Conservation (phyloP, 352 stramenopile species). For the Albugo laibachii region DNA sequence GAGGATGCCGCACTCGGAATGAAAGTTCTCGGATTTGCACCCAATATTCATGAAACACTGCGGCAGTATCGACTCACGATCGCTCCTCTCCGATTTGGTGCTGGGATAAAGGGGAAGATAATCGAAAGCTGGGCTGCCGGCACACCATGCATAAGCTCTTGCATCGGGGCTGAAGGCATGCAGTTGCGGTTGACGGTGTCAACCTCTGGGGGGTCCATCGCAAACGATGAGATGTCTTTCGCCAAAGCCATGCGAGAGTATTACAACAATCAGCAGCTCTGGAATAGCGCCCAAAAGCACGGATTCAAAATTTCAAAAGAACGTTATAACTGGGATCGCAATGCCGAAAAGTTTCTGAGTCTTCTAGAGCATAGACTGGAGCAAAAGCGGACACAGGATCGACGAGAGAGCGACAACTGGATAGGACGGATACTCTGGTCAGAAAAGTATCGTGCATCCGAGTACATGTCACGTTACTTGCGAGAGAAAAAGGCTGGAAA, state of each 20-base stretch:
- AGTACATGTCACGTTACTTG: constrained; percentile 76
- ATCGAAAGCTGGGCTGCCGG: constrained; percentile 82
- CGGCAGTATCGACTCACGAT: constrained; percentile 54
- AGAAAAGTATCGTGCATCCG: constrained; percentile 55
- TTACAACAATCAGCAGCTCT: constrained; percentile 21
- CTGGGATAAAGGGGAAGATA: constrained; percentile 91
- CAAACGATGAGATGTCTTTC: constrained; percentile 21
- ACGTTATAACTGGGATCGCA: constrained; percentile 26
- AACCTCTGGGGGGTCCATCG: constrained; percentile 29
- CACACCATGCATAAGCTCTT: constrained; percentile 79
- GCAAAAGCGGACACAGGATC: constrained; percentile 10
- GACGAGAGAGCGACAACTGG: constrained; percentile 22
- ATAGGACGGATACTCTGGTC: constrained; percentile 68
- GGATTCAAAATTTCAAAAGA: constrained; percentile 13
- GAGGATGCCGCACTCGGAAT: constrained; percentile 27
- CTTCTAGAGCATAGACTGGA: constrained; percentile 20
- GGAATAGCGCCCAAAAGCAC: constrained; percentile 14
- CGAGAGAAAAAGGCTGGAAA: constrained; percentile 32
- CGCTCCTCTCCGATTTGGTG: constrained; percentile 83
- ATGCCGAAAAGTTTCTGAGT: constrained; percentile 27
- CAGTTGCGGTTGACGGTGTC: neutral
- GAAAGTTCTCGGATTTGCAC: constrained; percentile 62
- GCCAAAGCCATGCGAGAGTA: constrained; percentile 18
- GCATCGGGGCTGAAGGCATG: constrained; percentile 81
- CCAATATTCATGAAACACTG: constrained; percentile 49